Percentiles rank a stretch among this genome's conserved stretches.
phyloP scores from a whole-genome alignment of 345 rosid species.

The Salix brachista region DNA sequence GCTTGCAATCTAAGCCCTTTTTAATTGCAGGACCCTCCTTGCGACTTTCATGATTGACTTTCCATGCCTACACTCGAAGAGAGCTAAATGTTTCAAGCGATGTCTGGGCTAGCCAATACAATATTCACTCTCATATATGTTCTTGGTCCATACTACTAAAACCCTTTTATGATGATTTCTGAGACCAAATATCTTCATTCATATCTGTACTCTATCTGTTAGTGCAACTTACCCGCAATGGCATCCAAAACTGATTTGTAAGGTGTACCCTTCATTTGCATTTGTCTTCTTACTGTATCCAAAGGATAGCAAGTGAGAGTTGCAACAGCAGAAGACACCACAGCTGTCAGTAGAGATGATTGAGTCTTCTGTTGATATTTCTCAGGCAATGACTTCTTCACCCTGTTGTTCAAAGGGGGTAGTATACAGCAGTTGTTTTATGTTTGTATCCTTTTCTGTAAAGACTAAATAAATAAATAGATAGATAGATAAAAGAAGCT shows the following conservation, averaged over 20 bases:
- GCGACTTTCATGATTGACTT: neutral
- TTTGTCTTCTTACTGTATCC: slow-evolving; percentile 94
- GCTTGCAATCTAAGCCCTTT: neutral
- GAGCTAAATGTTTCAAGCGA: too few relatives aligned
- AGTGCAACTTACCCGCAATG: slow-evolving; percentile 48
- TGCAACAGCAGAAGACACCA: slow-evolving; percentile 76
- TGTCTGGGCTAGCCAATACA: neutral
- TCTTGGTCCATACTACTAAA: neutral
- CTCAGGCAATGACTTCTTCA: slow-evolving; percentile 89
- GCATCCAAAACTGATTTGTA: slow-evolving; percentile 87
- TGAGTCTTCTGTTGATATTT: slow-evolving; percentile 66
- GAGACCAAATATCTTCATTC: neutral
- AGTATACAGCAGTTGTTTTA: neutral
- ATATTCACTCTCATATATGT: neutral
- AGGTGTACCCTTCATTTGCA: slow-evolving; percentile 93
- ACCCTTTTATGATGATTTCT: neutral
- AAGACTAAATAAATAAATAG: neutral
- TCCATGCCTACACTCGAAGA: neutral
- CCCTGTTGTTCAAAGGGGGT: slow-evolving; percentile 42
- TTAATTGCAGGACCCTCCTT: neutral
- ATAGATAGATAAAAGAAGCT: neutral
- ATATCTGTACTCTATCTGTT: neutral
- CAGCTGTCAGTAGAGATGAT: slow-evolving; percentile 76
- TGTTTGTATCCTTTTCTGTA: neutral
- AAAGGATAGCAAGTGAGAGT: slow-evolving; percentile 92